Base-by-base conservation (phyloP, 169 alveolate genomes). In the Fabrea salina region DNA sequence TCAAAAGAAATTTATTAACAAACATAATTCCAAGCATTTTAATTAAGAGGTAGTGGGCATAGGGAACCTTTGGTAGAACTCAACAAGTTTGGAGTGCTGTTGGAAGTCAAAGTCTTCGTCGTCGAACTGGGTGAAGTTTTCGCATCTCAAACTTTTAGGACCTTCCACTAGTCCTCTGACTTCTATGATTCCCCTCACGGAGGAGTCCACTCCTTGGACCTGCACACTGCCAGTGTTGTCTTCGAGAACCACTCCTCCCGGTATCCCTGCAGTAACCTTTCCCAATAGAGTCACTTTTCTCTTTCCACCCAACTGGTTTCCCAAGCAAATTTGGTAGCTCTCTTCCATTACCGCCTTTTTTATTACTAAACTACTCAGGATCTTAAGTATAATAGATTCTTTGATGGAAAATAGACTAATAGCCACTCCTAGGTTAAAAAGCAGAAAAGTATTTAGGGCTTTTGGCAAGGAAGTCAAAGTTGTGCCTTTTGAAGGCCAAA, bases 271-370 rank as follows among this genome's bases (percentile, higher is more conserved):
- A 35, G 32, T 51, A 25, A 61, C 74, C 11, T 61, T 61, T 2
- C 74, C 74, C 11, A 61, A 16, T 35, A 61, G n/a, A 2, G 51
- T 61, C 22, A 37, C 50, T 2, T 3, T 27, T 27, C 39, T 16
- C 1, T 5, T 4, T 8, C 1, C 2, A 1, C 27, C 16, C 11
- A 61, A 13, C 25, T 61, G 54, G n/a, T 61, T 27, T 13, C 41
- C n/a, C 11, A 61, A 27, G 25, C 43, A 19, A 16, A 35, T 13
- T n/a, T 47, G 4, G 39, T 61, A 61, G 1, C 22, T 37, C n/a
- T 2, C 74, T 16, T n/a, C 74, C 74, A 61, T 61, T 61, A 33
- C 50, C 74, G n/a, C n/a, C n/a, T n/a, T n/a, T n/a, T n/a, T n/a
- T n/a, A n/a, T n/a, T n/a, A n/a, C n/a, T n/a, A n/a, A n/a, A n/a